phyloP scores from a whole-genome alignment of 2,329 filamentous ascomycete genomes.

The Cytospora mali region DNA sequence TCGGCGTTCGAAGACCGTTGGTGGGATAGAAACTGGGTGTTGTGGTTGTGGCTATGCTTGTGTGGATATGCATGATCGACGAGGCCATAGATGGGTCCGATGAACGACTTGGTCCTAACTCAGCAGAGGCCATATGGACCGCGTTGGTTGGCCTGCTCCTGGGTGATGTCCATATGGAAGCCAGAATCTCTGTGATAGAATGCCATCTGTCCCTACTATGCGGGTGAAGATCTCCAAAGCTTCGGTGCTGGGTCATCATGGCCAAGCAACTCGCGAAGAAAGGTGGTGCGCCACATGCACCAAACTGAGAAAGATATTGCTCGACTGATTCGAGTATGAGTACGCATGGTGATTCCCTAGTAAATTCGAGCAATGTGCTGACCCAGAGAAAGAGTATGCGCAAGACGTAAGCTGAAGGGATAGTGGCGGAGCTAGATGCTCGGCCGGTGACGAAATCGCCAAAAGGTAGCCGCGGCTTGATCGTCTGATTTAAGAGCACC shows the following conservation, averaged over 20 bases:
- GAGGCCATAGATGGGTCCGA: conserved; percentile 13
- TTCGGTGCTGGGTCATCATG: conserved; percentile 30
- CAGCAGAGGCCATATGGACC: conserved; percentile 3
- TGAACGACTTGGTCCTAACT: conserved; percentile 1
- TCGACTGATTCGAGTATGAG: conserved; percentile 32
- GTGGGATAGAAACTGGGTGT: conserved; percentile 14
- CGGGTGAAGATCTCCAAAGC: conserved; percentile 25
- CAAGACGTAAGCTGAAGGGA: conserved; percentile 35
- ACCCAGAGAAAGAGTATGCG: conserved; percentile 35
- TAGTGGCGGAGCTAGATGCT: conserved; percentile 28
- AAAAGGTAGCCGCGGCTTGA: conserved; percentile 32
- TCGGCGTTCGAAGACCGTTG: conserved; percentile 17
- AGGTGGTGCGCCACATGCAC: conserved; percentile 33
- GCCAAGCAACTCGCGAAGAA: conserved; percentile 32
- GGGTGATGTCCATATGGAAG: conserved; percentile 17
- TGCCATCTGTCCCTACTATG: conserved; percentile 25
- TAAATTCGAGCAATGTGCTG: conserved; percentile 29
- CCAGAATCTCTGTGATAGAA: conserved; percentile 20
- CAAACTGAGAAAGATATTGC: conserved; percentile 33
- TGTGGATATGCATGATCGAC: conserved; percentile 6
- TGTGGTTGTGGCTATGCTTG: conserved; percentile 10
- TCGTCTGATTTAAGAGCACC: conserved; percentile 30
- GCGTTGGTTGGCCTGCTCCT: conserved; percentile 12
- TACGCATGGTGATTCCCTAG: conserved; percentile 22
- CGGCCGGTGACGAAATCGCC: conserved; percentile 30